Base-by-base conservation (phyloP, 768 basidiomycete species). In the Tremella fuciformis region DNA sequence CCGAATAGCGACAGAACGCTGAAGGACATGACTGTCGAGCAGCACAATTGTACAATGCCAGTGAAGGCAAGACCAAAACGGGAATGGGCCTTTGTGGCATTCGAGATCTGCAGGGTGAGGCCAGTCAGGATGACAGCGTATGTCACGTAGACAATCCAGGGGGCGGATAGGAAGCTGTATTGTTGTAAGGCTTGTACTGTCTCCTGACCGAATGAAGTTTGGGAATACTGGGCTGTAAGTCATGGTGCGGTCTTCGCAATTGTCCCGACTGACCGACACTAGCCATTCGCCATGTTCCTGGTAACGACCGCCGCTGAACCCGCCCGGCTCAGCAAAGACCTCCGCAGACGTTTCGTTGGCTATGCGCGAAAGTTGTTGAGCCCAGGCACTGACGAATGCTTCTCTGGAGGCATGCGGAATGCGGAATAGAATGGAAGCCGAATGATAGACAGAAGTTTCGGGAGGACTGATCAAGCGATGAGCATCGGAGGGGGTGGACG, bases 1-100 rank as follows among this genome's bases (percentile, higher is more conserved):
- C 91, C 90, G 44, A 89, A 84, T 19, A 98, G 80, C 6, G 91
- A 89, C 69, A 91, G 91, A 34, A 96, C 89, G 70, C 90, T 92
- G 47, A 96, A 81, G 66, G 89, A 91, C 53, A 93, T 96, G 65
- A 99, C 84, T 0, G 94, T 91, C 79, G 91, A 93, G 58, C 89
- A 91, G 7, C 86, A 80, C 42, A 97, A 86, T 78, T 97, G 91
- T 19, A 94, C 87, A 25, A 93, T 80, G 13, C 91, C 94, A 1
- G 94, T 97, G 74, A 97, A 88, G 0, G 90, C 88, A 29, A 99
- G 79, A 76, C 94, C 94, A 54, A 90, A 81, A 44, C 89, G 84
- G 3, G 89, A 92, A 77, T 99, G 94, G 9, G 96, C 88, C 13
- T 86, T 86, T 59, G 69, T 71, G 4, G 74, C 74, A 34, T 66